phyloP scores from a whole-genome alignment of 2,329 filamentous ascomycete species.

The Fusarium sublunatum region DNA sequence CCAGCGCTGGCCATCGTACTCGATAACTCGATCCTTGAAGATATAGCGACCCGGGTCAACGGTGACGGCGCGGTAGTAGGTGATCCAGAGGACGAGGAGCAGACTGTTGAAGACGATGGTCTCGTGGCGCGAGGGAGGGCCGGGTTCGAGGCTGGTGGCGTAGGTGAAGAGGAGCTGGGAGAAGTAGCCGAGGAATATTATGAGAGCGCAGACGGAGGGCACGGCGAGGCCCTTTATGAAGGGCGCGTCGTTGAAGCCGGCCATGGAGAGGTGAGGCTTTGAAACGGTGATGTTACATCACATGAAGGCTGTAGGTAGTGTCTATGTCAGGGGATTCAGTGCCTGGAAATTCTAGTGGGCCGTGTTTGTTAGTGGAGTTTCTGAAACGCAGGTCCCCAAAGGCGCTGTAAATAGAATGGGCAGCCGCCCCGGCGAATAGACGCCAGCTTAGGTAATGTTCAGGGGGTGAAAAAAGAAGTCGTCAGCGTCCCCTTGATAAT shows the following conservation, averaged over 20 bases:
- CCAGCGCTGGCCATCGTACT: slow-evolving; percentile 62
- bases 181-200: slow-evolving; percentile 76
- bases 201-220: slow-evolving; percentile 73
- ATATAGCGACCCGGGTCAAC: slow-evolving; percentile 68
- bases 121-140: slow-evolving; percentile 68
- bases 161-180: slow-evolving; percentile 77
- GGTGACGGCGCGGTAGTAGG: slow-evolving; percentile 72
- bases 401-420: slow-evolving; percentile 10
- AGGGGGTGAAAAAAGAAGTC: slow-evolving; percentile 30
- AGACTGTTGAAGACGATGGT: slow-evolving; percentile 73
- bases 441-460: slow-evolving; percentile 36
- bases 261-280: slow-evolving; percentile 50
- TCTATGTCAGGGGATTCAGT: not conserved
- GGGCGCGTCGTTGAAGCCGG: slow-evolving; percentile 56
- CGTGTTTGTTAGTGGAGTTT: slow-evolving; percentile 9
- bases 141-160: slow-evolving; percentile 63
- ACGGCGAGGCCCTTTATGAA: slow-evolving; percentile 69
- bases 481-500: slow-evolving; percentile 36
- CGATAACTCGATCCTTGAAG: slow-evolving; percentile 54
- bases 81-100: slow-evolving; percentile 72
- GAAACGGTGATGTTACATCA: slow-evolving; percentile 22
- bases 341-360: slow-evolving; percentile 7
- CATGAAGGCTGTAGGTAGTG: not conserved
- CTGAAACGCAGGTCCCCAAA: not conserved
- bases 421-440: not conserved